phyloP scores from a whole-genome alignment of 179 eudicot species.

The Heliamphora pulchella region DNA sequence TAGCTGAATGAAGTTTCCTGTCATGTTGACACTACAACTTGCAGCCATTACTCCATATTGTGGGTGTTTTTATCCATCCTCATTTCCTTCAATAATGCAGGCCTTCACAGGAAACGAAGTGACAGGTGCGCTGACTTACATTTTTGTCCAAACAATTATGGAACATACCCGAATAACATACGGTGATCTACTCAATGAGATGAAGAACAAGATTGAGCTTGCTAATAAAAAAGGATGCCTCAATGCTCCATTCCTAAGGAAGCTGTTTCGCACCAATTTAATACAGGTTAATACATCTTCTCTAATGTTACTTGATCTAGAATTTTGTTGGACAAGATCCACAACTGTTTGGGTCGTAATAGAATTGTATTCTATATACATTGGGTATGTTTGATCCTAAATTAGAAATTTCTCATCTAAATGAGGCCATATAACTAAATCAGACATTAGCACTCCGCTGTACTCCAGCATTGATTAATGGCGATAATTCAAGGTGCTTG shows the following conservation, averaged over 20 bases:
- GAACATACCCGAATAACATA: background rate
- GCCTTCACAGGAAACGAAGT: constrained; percentile 7
- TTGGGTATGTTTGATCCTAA: background rate
- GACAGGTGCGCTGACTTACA: constrained; percentile 16
- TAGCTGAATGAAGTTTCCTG: background rate
- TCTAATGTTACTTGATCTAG: background rate
- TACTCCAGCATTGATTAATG: too few relatives aligned
- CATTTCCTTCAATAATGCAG: constrained; percentile 11
- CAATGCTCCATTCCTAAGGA: constrained; percentile 29
- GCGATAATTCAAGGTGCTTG: too few relatives aligned
- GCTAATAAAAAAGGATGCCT: constrained; percentile 35
- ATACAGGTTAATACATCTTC: constrained; percentile 37
- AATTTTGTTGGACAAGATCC: background rate
- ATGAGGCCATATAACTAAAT: background rate
- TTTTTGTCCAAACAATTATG: background rate
- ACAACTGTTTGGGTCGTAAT: background rate
- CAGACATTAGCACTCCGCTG: background rate
- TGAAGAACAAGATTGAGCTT: constrained; percentile 25
- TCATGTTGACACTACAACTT: background rate
- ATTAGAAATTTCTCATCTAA: background rate
- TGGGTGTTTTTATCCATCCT: background rate
- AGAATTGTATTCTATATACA: background rate
- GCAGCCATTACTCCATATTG: background rate
- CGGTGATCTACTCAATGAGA: constrained; percentile 7
- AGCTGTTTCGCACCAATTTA: constrained; percentile 32